Evolutionary conservation across 129 eudicot species (phyloP).

Genomic region (Ambrosia trifida): DNA sequence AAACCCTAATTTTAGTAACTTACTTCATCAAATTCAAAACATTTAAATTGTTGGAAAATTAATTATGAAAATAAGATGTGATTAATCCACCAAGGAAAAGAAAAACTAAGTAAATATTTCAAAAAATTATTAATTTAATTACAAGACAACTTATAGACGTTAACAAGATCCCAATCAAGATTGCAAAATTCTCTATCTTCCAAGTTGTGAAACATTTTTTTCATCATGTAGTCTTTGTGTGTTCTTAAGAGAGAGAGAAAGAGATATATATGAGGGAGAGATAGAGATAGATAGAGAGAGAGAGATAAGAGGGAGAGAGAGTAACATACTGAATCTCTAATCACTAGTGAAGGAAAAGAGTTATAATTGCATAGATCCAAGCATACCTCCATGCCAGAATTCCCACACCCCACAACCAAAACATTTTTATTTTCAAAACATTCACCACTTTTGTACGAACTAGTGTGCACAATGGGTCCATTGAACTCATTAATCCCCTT

Average conservation of each 20-base stretch:
- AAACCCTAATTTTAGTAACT: constrained; percentile 14
- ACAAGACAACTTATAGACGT: background rate
- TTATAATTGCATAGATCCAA: constrained; percentile 47
- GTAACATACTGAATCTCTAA: constrained; percentile 48
- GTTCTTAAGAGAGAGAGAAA: constrained; percentile 12
- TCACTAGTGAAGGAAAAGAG: constrained; percentile 48
- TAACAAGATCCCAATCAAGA: background rate
- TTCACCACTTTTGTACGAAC: constrained; percentile 47
- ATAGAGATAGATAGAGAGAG: constrained; percentile 16
- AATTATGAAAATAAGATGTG: background rate
- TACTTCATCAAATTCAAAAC: background rate
- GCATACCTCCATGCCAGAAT: constrained; percentile 62
- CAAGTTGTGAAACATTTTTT: constrained; percentile 10
- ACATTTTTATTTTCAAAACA: constrained; percentile 38
- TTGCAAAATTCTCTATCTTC: constrained; percentile 1
- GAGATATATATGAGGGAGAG: constrained; percentile 13
- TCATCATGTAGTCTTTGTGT: background rate
- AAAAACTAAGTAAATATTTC: background rate
- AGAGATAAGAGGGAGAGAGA: constrained; percentile 16
- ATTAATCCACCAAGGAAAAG: background rate
- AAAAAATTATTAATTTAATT: background rate
- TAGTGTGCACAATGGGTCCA: constrained; percentile 46
- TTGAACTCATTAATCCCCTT: constrained; percentile 44
- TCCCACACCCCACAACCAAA: constrained; percentile 60
- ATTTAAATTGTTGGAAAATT: background rate